Evolutionary conservation across 306 rosid species (phyloP), one percentile per base, ranked within the genome.

Genomic region (Cotoneaster glaucophyllus): DNA sequence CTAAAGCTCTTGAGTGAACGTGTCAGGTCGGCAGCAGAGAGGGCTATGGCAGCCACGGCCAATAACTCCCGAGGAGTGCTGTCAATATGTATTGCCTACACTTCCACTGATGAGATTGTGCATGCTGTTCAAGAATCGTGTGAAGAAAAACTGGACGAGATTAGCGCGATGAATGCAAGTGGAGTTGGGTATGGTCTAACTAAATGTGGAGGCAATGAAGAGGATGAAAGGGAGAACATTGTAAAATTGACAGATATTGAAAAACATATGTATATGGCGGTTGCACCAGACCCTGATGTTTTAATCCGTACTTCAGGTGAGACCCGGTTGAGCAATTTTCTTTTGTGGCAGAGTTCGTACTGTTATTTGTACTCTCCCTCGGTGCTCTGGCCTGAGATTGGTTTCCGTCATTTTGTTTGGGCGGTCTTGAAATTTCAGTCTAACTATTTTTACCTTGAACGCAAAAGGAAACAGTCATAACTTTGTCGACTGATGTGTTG

Each of bases 251-350:
- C 66, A 34, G 86, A 84, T 77, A 48, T 86, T 56, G 90, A 82
- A 69, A 82, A 70, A 73, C 81, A 84, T 77, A 66, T 84, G 90
- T 77, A 79, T 50, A 72, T 76, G 63, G 61, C 73, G 25, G 62
- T 67, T 59, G 83, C 81, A 44, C 86, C 86, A 4, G 80, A 77
- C 53, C 88, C 83, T 75, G 85, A 79, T 72, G 77, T 84, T 21
- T 31, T 84, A 32, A 80, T 79, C 21, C 83, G 84, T n/a, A 79
- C 88, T 24, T 87, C 86, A 25, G 90, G 86, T 21, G 90, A 82
- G 85, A 67, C 78, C 10, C 80, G 85, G 19, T 45, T 81, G 70
- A 86, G 90, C 81, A 86, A 86, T 79, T 86, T 83, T 74, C 90
- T 83, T 66, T 71, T 86, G 63, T 83, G 85, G 89, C 89, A 86